phyloP scores from a whole-genome alignment of 257 asterid genomes.

The Cordia subcordata region DNA sequence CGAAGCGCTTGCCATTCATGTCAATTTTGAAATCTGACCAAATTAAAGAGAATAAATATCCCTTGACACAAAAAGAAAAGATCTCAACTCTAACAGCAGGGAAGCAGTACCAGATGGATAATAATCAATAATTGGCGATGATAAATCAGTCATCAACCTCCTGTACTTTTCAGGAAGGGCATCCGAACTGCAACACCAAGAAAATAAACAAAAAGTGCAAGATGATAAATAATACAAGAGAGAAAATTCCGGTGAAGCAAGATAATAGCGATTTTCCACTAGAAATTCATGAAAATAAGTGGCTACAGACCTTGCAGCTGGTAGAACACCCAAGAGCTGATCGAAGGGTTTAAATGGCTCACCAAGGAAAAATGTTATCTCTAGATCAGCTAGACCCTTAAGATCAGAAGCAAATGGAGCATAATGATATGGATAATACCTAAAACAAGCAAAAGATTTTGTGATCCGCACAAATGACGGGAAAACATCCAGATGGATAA shows the following conservation, averaged over 20 bases:
- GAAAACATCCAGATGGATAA: background rate
- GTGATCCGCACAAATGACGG: background rate
- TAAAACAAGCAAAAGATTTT: slow-evolving; percentile 24
- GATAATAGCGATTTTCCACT: background rate
- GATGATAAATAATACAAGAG: background rate
- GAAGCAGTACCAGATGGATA: slow-evolving; percentile 67
- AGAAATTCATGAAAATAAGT: background rate
- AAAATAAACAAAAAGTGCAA: slow-evolving; percentile 1
- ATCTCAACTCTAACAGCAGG: background rate
- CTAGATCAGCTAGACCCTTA: slow-evolving; percentile 69
- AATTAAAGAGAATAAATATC: slow-evolving; percentile 13
- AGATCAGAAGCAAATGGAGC: slow-evolving; percentile 99
- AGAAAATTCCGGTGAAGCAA: background rate
- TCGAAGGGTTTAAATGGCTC: slow-evolving; percentile 94
- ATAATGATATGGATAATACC: slow-evolving; percentile 98
- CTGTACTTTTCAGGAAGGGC: slow-evolving; percentile 85
- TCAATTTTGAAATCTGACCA: slow-evolving; percentile 80
- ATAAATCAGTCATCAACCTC: slow-evolving; percentile 80
- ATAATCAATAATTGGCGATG: slow-evolving; percentile 71
- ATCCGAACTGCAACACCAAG: slow-evolving; percentile 49
- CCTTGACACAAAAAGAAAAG: slow-evolving; percentile 6
- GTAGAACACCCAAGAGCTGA: slow-evolving; percentile 94
- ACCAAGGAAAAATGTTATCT: slow-evolving; percentile 87
- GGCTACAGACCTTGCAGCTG: slow-evolving; percentile 80
- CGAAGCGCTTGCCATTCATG: slow-evolving; percentile 96